Base-by-base conservation (phyloP, 2,329 filamentous ascomycete species). In the Penicillium sp. region DNA sequence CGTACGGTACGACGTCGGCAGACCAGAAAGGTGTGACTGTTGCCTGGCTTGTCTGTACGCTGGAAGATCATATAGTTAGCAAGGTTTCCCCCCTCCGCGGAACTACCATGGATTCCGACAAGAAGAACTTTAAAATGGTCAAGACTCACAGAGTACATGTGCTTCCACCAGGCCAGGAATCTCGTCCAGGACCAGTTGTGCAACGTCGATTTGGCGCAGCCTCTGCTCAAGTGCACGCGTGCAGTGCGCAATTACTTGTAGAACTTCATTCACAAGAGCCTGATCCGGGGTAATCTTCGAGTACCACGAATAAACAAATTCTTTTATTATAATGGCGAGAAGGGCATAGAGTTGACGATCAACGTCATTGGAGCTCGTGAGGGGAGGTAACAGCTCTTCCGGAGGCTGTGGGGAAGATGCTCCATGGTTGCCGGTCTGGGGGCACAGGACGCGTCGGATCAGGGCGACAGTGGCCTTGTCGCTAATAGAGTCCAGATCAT, bases 261-360 rank as follows among this genome's bases (percentile, higher is more conserved):
- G 77, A 51, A 96, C 79, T 72, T 96, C 90, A 58, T 85, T 84
- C 53, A 93, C 83, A 64, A 98, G 94, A 12, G 81, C 78, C 65
- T 90, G 86, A 69, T 98, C 91, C 3, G 88, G 82, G 1, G 91
- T 96, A 67, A 98, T 93, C 68, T 85, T 91, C 57, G 77, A 78
- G 73, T 98, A 98, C 93, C 93, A 98, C 29, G 82, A 83, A 67
- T 93, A 84, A 33, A 98, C 86, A 66, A 89, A 95, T 57, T 96
- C 89, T 62, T 87, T 83, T 61, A 96, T 77, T 54, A 97, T 82
- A 52, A 97, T 85, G 45, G 93, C 87, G 53, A 98, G 83, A 53
- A 97, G 80, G 26, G 88, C 91, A 66, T 97, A 98, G 4, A 98
- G 78, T 71, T 98, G 87, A 49, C 94, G 74, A 68, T 98, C 93